Conservation (phyloP, 257 asterid species). For the Solanum microdontum region DNA sequence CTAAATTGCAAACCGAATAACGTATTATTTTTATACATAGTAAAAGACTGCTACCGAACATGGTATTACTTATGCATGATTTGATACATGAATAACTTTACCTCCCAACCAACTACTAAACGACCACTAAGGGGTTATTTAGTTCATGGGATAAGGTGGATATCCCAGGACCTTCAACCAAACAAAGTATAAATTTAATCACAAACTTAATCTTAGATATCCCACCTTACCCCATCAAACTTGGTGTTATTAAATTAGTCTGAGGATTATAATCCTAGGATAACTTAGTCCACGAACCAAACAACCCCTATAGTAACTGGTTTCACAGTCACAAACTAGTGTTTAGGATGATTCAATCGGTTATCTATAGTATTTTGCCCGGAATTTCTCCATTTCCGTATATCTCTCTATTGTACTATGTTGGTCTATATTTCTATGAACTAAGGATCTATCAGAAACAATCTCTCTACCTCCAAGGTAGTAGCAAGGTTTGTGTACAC, state of each 20-base stretch:
- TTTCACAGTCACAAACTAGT: background rate
- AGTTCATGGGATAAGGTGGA: background rate
- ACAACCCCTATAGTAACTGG: background rate
- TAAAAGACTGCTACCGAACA: background rate
- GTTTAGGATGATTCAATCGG: background rate
- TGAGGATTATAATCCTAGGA: background rate
- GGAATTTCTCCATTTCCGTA: background rate
- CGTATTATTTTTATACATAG: background rate
- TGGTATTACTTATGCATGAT: background rate
- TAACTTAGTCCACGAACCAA: background rate
- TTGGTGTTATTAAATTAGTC: background rate
- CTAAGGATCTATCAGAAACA: background rate
- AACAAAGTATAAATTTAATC: background rate
- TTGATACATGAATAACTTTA: background rate
- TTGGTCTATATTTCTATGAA: rapidly evolving
- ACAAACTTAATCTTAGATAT: background rate
- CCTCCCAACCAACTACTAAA: background rate
- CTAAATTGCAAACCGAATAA: background rate
- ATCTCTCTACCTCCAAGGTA: no score
- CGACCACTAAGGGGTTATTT: background rate
- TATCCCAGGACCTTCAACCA: background rate
- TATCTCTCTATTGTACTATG: background rate
- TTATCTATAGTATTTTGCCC: background rate
- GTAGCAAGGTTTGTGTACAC: no score
- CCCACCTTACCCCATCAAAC: background rate